Evolutionary conservation across 352 stramenopile genomes (phyloP).

Genomic region (Globisporangium paroecandrum): DNA sequence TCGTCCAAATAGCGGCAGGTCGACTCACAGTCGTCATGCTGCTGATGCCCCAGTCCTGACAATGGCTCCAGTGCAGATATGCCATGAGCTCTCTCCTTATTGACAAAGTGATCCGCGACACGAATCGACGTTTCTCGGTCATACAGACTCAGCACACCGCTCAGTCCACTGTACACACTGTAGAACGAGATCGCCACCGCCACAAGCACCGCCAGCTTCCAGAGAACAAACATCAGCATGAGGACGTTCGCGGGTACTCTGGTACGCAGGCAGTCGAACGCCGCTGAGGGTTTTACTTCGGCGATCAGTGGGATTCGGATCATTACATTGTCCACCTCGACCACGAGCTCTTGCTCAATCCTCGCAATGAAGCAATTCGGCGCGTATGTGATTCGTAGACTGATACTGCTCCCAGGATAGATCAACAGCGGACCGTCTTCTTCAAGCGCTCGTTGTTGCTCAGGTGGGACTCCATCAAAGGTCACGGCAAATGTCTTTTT

Average conservation of each 20-base stretch:
- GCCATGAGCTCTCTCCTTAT: neutral
- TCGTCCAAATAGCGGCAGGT: neutral
- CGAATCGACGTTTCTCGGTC: conserved; percentile 1
- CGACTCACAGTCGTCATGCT: neutral
- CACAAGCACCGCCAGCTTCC: conserved; percentile 13
- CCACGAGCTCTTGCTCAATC: conserved; percentile 24
- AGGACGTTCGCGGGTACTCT: conserved; percentile 12
- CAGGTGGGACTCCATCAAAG: neutral
- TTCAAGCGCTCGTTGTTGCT: neutral
- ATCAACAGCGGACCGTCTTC: neutral
- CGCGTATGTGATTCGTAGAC: conserved; percentile 16
- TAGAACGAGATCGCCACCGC: neutral
- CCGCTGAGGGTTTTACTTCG: conserved; percentile 12
- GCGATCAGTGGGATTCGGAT: conserved; percentile 26
- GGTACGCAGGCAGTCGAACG: conserved; percentile 32
- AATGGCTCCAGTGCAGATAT: neutral
- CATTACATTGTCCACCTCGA: conserved; percentile 26
- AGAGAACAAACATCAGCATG: conserved; percentile 12
- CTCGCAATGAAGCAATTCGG: conserved; percentile 25
- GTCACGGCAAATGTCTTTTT: conserved; percentile 3
- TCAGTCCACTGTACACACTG: neutral
- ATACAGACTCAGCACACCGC: neutral
- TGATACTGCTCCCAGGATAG: neutral
- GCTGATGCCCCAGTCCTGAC: neutral
- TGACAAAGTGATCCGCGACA: neutral